Conservation (phyloP, 2,329 filamentous ascomycete genomes). For the Orbilia brochopaga region DNA sequence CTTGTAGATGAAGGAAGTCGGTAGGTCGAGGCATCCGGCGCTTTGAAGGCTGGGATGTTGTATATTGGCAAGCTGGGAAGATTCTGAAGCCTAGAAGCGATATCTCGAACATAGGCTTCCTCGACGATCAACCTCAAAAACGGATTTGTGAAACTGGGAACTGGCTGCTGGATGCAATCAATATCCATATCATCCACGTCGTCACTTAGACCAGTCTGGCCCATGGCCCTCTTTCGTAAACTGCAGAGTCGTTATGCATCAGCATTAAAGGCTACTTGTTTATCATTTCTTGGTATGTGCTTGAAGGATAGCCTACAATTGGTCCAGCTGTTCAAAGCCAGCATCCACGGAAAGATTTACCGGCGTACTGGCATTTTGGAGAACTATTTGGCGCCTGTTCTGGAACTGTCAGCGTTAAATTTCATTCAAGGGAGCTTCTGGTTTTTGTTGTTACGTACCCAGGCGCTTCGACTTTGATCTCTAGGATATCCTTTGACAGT, state of each 20-base stretch:
- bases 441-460: conserved; percentile 15
- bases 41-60: conserved; percentile 28
- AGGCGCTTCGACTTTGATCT: conserved; percentile 17
- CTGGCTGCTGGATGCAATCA: background rate
- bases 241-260: background rate
- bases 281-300: background rate
- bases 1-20: conserved; percentile 3
- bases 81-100: conserved; percentile 22
- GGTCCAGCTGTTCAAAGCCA: conserved; percentile 36
- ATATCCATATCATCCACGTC: background rate
- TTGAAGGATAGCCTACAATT: conserved; percentile 19
- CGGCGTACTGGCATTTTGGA: conserved; percentile 6
- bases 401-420: background rate
- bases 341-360: conserved; percentile 28
- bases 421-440: background rate
- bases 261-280: too few species aligned
- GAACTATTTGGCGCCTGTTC: conserved; percentile 20
- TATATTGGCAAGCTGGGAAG: conserved; percentile 12
- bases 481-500: conserved; percentile 18
- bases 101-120: conserved; percentile 35
- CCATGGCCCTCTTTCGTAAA: background rate
- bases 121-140: conserved; percentile 35
- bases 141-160: conserved; percentile 6
- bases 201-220: background rate
- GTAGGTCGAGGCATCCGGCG: conserved; percentile 14